Evolutionary conservation across 768 basidiomycete genomes (phyloP).

Genomic region (Amanita inopinata): DNA sequence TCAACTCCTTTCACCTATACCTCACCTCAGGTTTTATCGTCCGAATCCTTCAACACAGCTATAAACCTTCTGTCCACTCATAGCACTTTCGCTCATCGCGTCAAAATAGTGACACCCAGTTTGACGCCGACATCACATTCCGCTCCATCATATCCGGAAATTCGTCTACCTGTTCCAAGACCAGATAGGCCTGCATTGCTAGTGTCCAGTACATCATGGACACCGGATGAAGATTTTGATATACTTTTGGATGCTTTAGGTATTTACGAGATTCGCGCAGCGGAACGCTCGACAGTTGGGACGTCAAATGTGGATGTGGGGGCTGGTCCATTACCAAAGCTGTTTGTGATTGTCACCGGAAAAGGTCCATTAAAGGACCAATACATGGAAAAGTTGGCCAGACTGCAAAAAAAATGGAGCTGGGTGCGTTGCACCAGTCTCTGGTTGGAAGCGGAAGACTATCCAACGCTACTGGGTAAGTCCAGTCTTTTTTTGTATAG

Average conservation of each 20-base stretch:
- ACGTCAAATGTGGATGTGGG: constrained; percentile 5
- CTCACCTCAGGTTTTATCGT: constrained; percentile 3
- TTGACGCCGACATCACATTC: constrained; percentile 19
- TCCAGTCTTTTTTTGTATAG: background rate
- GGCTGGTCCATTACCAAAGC: constrained; percentile 45
- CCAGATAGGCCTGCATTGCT: constrained; percentile 75
- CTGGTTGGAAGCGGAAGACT: constrained; percentile 88
- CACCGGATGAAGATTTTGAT: constrained; percentile 90
- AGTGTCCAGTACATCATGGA: constrained; percentile 95
- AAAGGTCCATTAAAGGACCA: constrained; percentile 69
- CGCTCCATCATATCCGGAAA: constrained; percentile 23
- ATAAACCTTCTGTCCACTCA: constrained; percentile 7
- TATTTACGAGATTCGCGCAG: constrained; percentile 56
- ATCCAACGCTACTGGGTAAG: constrained; percentile 75
- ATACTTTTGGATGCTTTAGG: constrained; percentile 71
- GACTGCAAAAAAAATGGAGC: constrained; percentile 58
- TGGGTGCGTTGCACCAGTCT: constrained; percentile 72
- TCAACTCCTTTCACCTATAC: constrained; percentile 55
- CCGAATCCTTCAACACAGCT: constrained; percentile 10
- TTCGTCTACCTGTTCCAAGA: constrained; percentile 39
- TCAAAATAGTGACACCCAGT: constrained; percentile 10
- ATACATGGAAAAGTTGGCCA: constrained; percentile 65
- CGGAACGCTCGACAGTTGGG: constrained; percentile 12
- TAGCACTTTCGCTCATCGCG: constrained; percentile 1
- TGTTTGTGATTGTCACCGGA: constrained; percentile 83